phyloP scores from a whole-genome alignment of 2,329 filamentous ascomycete genomes.

The Epichloe sibirici region DNA sequence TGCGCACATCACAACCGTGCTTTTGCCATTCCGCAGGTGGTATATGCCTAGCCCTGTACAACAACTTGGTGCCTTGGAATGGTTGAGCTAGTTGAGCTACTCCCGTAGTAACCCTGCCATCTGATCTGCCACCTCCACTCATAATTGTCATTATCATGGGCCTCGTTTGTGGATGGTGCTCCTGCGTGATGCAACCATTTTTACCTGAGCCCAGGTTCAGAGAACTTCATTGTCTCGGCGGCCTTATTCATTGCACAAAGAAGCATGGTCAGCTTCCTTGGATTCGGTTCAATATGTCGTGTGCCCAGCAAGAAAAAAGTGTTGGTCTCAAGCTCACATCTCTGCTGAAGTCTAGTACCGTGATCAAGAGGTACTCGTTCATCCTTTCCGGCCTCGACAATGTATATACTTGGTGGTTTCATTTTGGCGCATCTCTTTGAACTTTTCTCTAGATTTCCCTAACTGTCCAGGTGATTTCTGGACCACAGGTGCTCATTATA shows the following conservation, averaged over 20 bases:
- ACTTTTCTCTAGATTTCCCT: constrained; percentile 29
- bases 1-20: constrained; percentile 6
- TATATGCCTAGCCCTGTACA: constrained; percentile 1
- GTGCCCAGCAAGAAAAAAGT: no score
- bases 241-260: background rate
- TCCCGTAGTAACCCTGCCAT: background rate
- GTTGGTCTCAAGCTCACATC: constrained; percentile 22
- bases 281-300: no score
- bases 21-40: constrained; percentile 6
- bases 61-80: background rate
- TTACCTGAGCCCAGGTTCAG: background rate
- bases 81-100: background rate
- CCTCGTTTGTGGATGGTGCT: background rate
- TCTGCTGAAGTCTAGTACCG: constrained; percentile 30
- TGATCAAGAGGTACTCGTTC: constrained; percentile 45
- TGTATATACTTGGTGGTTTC: constrained; percentile 25
- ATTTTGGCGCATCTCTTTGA: constrained; percentile 5
- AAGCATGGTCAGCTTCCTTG: no score
- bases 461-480: constrained; percentile 48
- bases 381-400: constrained; percentile 45
- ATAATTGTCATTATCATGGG: background rate
- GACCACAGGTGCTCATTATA: constrained; percentile 59
- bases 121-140: constrained; percentile 13
- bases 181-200: background rate
- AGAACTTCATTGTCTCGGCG: background rate